These are phyloP conservation scores for Grammothele lineata DNA, from an alignment of 768 basidiomycete genomes.

Conservation along the genomic window DNA sequence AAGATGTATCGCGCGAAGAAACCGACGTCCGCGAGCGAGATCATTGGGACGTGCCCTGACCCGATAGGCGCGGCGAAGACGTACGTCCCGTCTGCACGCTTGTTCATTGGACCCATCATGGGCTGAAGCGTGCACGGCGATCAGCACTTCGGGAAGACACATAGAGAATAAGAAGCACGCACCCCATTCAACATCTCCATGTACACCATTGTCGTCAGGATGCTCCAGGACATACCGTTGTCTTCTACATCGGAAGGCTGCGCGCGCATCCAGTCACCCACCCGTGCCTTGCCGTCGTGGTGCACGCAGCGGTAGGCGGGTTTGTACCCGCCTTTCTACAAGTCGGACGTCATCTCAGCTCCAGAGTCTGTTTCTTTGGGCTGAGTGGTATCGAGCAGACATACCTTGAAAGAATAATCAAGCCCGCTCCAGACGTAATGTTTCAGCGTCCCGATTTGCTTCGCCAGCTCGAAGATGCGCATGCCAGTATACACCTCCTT, in stretches of 20 bases:
- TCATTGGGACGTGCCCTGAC: slow-evolving; percentile 24
- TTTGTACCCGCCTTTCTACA: too few species aligned
- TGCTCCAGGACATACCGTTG: slow-evolving; percentile 32
- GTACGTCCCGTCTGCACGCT: slow-evolving; percentile 26
- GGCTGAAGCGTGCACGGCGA: neutral
- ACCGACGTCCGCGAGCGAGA: slow-evolving; percentile 28
- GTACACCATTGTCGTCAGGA: slow-evolving; percentile 28
- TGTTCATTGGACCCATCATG: slow-evolving; percentile 19
- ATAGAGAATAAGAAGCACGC: neutral
- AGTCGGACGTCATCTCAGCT: too few species aligned
- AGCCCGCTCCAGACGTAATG: slow-evolving; percentile 40
- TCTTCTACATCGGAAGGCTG: slow-evolving; percentile 33
- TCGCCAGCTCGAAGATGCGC: slow-evolving; percentile 37
- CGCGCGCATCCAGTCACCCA: slow-evolving; percentile 33
- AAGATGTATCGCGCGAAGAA: slow-evolving; percentile 27
- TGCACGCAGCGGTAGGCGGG: slow-evolving; percentile 22
- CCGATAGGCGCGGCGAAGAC: slow-evolving; percentile 26
- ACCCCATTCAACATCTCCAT: slow-evolving; percentile 17
- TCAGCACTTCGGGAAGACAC: neutral
- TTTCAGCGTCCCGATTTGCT: slow-evolving; percentile 28
- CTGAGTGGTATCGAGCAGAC: slow-evolving; percentile 12
- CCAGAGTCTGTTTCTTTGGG: too few species aligned
- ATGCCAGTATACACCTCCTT: slow-evolving; percentile 37
- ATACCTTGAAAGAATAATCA: slow-evolving; percentile 37
- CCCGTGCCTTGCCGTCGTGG: slow-evolving; percentile 37